Evolutionary conservation across 148 eudicot species (phyloP).

Genomic region (Polygonum aviculare): DNA sequence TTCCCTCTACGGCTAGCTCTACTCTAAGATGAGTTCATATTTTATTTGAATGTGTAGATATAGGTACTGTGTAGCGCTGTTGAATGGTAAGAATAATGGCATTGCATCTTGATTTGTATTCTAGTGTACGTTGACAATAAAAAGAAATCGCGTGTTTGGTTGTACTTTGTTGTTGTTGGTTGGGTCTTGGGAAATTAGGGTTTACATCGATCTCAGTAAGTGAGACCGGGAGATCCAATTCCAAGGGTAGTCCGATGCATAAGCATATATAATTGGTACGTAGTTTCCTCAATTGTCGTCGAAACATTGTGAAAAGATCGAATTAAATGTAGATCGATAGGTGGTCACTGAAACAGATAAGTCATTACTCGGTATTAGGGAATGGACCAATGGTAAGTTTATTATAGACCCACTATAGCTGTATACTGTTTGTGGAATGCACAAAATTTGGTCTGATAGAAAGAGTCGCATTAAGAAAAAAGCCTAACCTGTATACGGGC

Average conservation of each 20-base stretch:
- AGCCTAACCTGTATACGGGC: too few relatives aligned
- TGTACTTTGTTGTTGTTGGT: not conserved
- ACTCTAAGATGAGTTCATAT: too few relatives aligned
- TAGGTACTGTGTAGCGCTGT: not conserved
- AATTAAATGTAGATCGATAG: not conserved
- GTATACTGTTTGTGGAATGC: not conserved
- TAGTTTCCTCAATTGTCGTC: not conserved
- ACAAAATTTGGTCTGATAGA: too few relatives aligned
- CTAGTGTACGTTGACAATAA: not conserved
- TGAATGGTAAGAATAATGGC: not conserved
- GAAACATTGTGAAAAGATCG: not conserved
- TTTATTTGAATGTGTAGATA: too few relatives aligned
- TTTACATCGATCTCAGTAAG: conserved; percentile 5
- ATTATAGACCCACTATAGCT: not conserved
- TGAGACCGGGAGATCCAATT: not conserved
- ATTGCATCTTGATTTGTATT: not conserved
- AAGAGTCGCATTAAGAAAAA: too few relatives aligned
- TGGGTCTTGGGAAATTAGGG: not conserved
- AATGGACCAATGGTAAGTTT: not conserved
- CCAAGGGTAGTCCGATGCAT: not conserved
- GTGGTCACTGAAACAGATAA: not conserved
- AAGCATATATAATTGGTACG: not conserved
- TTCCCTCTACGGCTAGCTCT: too few relatives aligned
- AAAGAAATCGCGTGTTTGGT: not conserved
- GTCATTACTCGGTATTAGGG: not conserved